phyloP scores from a whole-genome alignment of 495 filamentous ascomycete genomes.

The Lophium mytilinum region DNA sequence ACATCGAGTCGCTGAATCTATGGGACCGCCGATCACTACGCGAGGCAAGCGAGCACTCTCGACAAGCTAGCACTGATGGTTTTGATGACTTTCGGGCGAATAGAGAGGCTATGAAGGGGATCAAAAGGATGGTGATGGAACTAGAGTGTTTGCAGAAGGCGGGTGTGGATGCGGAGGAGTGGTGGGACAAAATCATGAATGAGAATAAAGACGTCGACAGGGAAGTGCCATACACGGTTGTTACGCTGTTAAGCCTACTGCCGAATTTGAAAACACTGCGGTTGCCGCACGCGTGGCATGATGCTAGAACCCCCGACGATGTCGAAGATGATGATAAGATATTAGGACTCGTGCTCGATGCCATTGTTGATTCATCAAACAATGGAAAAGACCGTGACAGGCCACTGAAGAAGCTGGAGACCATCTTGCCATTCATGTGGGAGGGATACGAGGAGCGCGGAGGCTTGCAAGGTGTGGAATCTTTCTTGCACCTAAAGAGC shows the following conservation, averaged over 20 bases:
- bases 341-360: not conserved
- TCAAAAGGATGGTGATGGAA: too few species aligned
- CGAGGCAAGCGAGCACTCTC: too few species aligned
- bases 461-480: conserved; percentile 1
- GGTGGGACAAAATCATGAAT: too few species aligned
- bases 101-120: too few species aligned
- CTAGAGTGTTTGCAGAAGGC: too few species aligned
- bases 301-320: not conserved
- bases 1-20: too few species aligned
- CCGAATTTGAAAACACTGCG: conserved; percentile 5
- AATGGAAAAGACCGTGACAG: not conserved
- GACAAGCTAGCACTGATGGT: too few species aligned
- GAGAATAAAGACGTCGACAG: too few species aligned
- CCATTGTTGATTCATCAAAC: not conserved
- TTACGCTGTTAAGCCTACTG: conserved; percentile 1
- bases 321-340: not conserved
- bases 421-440: conserved; percentile 8
- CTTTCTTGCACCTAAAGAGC: conserved; percentile 4
- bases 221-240: too few species aligned
- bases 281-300: not conserved
- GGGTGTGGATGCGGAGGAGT: too few species aligned
- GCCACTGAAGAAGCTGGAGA: conserved; percentile 3
- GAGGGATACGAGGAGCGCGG: conserved; percentile 1
- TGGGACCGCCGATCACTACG: too few species aligned
- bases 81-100: too few species aligned